phyloP scores from a whole-genome alignment of 2,329 filamentous ascomycete species.

The Tolypocladium tropicale region DNA sequence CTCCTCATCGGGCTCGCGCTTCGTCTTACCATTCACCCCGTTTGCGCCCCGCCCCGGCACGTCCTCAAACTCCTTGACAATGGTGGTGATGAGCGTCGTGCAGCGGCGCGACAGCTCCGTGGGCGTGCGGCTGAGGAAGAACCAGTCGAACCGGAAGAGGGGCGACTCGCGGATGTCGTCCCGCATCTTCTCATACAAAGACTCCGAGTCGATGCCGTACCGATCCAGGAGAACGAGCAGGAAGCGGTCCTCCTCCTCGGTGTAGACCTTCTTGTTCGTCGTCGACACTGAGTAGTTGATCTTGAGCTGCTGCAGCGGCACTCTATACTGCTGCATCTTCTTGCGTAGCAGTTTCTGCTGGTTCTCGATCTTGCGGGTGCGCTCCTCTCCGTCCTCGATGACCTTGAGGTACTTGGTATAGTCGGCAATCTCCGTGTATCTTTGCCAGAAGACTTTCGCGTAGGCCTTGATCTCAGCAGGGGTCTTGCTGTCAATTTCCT shows the following conservation, averaged over 20 bases:
- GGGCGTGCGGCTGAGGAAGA: constrained; percentile 90
- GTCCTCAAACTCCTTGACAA: constrained; percentile 89
- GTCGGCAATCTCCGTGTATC: constrained; percentile 82
- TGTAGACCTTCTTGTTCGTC: constrained; percentile 99
- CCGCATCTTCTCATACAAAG: constrained; percentile 86
- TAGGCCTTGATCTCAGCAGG: constrained; percentile 80
- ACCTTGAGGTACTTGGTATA: constrained; percentile 81
- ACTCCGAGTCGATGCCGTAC: constrained; percentile 83
- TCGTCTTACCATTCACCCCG: constrained; percentile 56
- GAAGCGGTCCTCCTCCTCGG: constrained; percentile 95
- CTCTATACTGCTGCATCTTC: constrained; percentile 95
- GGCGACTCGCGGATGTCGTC: constrained; percentile 93
- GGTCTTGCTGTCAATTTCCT: constrained; percentile 86
- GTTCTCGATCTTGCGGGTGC: constrained; percentile 77
- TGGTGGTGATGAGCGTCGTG: constrained; percentile 86
- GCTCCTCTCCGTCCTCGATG: constrained; percentile 89
- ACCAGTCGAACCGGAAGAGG: constrained; percentile 98
- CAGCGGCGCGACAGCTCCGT: constrained; percentile 87
- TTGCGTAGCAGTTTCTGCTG: constrained; percentile 88
- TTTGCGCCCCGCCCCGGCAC: constrained; percentile 42
- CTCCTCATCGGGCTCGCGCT: constrained; percentile 69
- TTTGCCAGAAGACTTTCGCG: constrained; percentile 92
- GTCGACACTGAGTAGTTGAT: constrained; percentile 98
- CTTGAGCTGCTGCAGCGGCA: constrained; percentile 93
- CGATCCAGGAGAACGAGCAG: constrained; percentile 86